Evolutionary conservation across 768 basidiomycete genomes (phyloP), one percentile per base, ranked within the genome.

Genomic region (Collybia sp.): DNA sequence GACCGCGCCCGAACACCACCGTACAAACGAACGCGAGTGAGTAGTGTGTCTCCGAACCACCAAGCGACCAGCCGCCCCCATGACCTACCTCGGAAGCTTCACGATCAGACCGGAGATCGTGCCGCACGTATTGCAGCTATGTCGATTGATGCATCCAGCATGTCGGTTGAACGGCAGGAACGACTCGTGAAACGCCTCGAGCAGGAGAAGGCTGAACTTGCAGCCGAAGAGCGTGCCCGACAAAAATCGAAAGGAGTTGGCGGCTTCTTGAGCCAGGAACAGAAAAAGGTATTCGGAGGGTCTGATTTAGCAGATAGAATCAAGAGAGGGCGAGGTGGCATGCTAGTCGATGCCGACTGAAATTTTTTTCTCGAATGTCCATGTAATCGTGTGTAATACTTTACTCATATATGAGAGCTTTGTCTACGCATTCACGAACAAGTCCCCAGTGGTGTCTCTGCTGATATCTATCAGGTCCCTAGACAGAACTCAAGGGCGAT

Each of bases 101-200:
- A 48, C 13, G 43, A 45, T n/a, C 47, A 50, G 43, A 59, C 65
- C 6, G 71, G 75, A 1, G 85, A 84, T 20, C 85, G 93, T 30
- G 83, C 83, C 2, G 87, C 88, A 19, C 83, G 89, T n/a, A 71
- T 98, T 20, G 94, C 91, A 0, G 87, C 92, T 4, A 98, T 98
- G 95, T 67, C 83, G 17, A 66, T 75, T 1, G 80, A 85, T 48
- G 95, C 95, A 1, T 62, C 70, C n/a, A 62, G 64, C 6, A 73
- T 92, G 69, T 76, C 79, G 39, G 62, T 64, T 0, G 83, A 92
- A 38, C 82, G 94, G 18, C 79, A 85, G 49, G 78, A 82, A 51
- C 80, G 88, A 16, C 69, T 98, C 9, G 71, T 80, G 2, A 69
- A 72, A 13, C 61, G 91, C 45, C 67, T 91, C 19, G 82, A 81